These are phyloP conservation scores for Hymenoscyphus linearis DNA, from an alignment of 2,329 filamentous ascomycete species.

Conservation along the genomic window DNA sequence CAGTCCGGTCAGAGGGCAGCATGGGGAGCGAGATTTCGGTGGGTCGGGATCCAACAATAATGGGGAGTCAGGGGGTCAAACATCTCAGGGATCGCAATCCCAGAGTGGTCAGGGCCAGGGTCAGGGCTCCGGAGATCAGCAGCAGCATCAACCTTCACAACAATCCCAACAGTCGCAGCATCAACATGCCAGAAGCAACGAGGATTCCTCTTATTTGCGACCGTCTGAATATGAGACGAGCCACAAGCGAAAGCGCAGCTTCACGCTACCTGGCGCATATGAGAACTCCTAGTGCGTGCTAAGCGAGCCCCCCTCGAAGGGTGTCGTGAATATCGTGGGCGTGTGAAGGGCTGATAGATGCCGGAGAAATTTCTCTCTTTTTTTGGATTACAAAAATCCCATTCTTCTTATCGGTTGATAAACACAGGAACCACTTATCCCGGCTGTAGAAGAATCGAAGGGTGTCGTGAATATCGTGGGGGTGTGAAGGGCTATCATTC, in stretches of 20 bases:
- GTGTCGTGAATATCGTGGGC: too few relatives aligned
- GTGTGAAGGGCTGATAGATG: too few relatives aligned
- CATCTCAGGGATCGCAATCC: slow-evolving; percentile 2
- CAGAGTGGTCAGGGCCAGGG: slow-evolving; percentile 14
- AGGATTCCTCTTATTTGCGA: slow-evolving; percentile 24
- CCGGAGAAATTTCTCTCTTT: not conserved
- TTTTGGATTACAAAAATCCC: not conserved
- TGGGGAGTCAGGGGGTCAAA: slow-evolving; percentile 16
- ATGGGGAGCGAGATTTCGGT: slow-evolving; percentile 20
- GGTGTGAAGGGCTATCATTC: too few relatives aligned
- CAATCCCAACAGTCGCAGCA: slow-evolving; percentile 14
- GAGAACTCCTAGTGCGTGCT: slow-evolving; percentile 17
- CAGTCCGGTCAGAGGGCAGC: slow-evolving; percentile 14
- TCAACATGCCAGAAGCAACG: slow-evolving; percentile 19
- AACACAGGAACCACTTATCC: too few relatives aligned
- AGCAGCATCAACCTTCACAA: slow-evolving; percentile 15
- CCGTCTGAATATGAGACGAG: slow-evolving; percentile 24
- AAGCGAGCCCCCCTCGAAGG: not conserved
- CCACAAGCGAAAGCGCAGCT: slow-evolving; percentile 29
- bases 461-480: too few relatives aligned
- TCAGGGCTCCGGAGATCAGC: slow-evolving; percentile 12
- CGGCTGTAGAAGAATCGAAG: too few relatives aligned
- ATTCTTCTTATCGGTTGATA: too few relatives aligned
- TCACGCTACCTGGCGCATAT: slow-evolving; percentile 24
- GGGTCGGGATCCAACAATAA: slow-evolving; percentile 20